Base-by-base conservation (phyloP, 768 basidiomycete genomes). In the Leccinum subgranulosum region DNA sequence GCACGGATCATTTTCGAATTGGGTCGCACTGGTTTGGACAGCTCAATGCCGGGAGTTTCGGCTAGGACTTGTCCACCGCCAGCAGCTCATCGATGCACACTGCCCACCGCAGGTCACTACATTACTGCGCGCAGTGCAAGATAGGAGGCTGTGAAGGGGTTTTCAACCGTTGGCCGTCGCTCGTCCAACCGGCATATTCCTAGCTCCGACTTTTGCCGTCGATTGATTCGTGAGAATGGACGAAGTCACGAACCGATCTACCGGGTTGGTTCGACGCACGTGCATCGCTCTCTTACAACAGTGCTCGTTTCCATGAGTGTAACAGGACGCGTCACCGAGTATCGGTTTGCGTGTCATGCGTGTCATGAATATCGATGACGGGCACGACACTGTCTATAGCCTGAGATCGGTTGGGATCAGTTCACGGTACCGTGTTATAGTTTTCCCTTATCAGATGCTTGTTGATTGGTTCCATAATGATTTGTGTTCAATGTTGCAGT, bases 1-100 rank as follows among this genome's bases (percentile, higher is more conserved):
- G 52, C 41, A 51, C 23, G 15, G 49, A 34, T n/a, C 6, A 21
- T 59, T 23, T 23, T 34, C 21, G 23, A 23, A 27, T 31, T 31
- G 11, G 5, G n/a, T 17, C 28, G 49, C 46, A 62, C 63, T 12
- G 52, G 45, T 60, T 60, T 48, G 60, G 34, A 50, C 28, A 39
- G 43, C 34, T 29, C 15, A 3, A 14, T 21, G 27, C 33, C 11
- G 3, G 39, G 46, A 10, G 29, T 41, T 39, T n/a, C 33, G 59
- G 29, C 11, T 11, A 34, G 36, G 25, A 10, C 0, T 43, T 4
- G 23, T 31, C 7, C 21, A 19, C 31, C 6, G 31, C 31, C 5
- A 33, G 12, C 11, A 31, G 29, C 39, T 45, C 53, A 39, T n/a
- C 25, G 19, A 43, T 5, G 45, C 33, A 52, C 48, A 55, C 54